These are phyloP conservation scores for Mychonastes homosphaera DNA, from an alignment of 139 green algal genomes.

Conservation along the genomic window DNA sequence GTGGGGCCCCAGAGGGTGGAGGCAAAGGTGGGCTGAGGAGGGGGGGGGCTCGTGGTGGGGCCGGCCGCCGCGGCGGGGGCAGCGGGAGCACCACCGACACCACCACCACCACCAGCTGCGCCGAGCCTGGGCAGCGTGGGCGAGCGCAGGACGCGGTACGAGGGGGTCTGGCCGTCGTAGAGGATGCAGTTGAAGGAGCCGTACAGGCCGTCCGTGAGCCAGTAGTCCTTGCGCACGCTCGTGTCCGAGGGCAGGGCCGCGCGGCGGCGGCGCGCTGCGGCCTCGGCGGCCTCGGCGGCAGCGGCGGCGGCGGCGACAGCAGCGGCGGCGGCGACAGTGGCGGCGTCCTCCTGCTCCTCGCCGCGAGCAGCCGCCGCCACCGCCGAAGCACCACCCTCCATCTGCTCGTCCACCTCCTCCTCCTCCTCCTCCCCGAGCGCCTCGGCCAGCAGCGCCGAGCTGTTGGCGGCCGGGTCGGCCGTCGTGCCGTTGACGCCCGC, in stretches of 20 bases:
- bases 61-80: constrained; percentile 2
- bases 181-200: constrained; percentile 94
- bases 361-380: no score
- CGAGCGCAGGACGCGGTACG: constrained; percentile 34
- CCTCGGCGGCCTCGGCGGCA: no score
- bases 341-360: no score
- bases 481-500: not conserved
- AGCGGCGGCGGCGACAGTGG: no score
- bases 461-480: no score
- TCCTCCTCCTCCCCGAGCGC: no score
- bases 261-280: no score
- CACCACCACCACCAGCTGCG: not conserved
- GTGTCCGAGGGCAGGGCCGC: no score
- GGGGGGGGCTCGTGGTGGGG: not conserved
- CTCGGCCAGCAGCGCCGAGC: no score
- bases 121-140: constrained; percentile 26
- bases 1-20: constrained; percentile 82
- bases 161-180: constrained; percentile 44
- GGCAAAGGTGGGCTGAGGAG: constrained; percentile 18
- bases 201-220: constrained; percentile 90
- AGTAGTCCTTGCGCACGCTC: constrained; percentile 76
- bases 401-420: constrained; percentile 2
- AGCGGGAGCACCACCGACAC: no score
- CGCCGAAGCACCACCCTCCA: no score
- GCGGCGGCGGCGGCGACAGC: no score